Conservation (phyloP, 257 asterid genomes). For the Echium plantagineum region DNA sequence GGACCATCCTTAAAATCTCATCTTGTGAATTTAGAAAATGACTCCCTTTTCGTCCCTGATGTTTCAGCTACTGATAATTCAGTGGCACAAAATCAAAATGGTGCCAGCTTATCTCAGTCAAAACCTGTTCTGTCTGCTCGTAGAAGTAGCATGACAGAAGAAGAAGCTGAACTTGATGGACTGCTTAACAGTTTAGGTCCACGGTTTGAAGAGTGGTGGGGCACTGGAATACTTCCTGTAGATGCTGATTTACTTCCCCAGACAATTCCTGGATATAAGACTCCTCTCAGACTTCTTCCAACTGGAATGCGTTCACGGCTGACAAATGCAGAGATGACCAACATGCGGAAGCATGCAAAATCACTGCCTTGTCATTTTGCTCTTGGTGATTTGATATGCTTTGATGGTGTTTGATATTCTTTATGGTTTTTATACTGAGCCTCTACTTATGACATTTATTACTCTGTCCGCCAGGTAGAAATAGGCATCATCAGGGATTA, state of each 20-base stretch:
- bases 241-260: conserved; percentile 96
- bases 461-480: conserved; percentile 53
- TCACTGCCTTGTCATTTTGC: conserved; percentile 93
- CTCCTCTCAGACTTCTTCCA: conserved; percentile 95
- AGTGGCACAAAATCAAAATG: conserved; percentile 18
- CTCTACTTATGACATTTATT: conserved; percentile 2
- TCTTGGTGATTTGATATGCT: conserved; percentile 45
- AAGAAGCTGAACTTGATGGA: conserved; percentile 58
- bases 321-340: conserved; percentile 96
- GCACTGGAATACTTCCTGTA: conserved; percentile 95
- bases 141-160: conserved; percentile 41
- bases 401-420: conserved; percentile 6
- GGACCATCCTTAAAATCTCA: conserved; percentile 59
- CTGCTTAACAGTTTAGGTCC: conserved; percentile 88
- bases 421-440: conserved; percentile 8
- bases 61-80: conserved; percentile 42
- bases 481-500: conserved; percentile 93
- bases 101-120: conserved; percentile 25
- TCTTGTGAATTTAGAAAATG: conserved; percentile 33
- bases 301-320: conserved; percentile 79
- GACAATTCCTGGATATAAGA: conserved; percentile 72
- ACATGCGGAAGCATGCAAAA: conserved; percentile 75
- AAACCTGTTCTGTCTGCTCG: conserved; percentile 26
- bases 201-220: conserved; percentile 99
- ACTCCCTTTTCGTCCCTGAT: conserved; percentile 57